Evolutionary conservation across 225 moss, liverwort and hornwort genomes (phyloP), one percentile per base, ranked within the genome.

Genomic region (Sphagnum tenellum): DNA sequence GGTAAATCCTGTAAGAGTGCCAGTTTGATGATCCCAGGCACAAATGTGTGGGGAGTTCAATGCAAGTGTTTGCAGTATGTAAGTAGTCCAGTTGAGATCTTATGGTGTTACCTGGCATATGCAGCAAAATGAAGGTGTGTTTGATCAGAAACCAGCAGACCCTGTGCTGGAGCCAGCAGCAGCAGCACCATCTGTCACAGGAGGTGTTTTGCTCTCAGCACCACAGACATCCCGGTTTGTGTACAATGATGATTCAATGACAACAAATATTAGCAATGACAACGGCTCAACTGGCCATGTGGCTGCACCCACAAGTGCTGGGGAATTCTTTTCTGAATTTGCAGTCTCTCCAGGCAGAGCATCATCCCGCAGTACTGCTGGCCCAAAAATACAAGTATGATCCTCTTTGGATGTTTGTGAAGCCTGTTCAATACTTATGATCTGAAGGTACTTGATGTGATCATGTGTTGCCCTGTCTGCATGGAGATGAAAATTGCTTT

Each of bases 121-220:
- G 73, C 87, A 96, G 96, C 56, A 88, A 62, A 89, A 74, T 48
- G 96, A 92, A 73, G 83, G 78, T 62, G 72, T 96, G 50, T 96
- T 92, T 70, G 92, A 96, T 78, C 96, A 96, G 78, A 92, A 92
- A 67, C 96, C 92, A 56, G 83, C 79, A 65, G 96, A 96, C 54
- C 63, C 75, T 7, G 78, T 73, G 65, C 88, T 86, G 68, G 90
- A 87, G 76, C 90, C 87, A 70, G 78, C 75, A 50, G 86, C 70
- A 61, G 64, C 78, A 54, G 71, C 72, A 9, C 75, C 71, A 67
- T 49, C 61, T 46, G 72, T 76, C 65, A 67, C 79, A 66, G 88
- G 82, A 61, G 78, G 50, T 44, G 78, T 81, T 48, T 66, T 48
- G 50, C 89, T 84, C 69, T 81, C 80, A 61, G 88, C 92, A 52